These are phyloP conservation scores for Pezicula radicicola DNA, from an alignment of 2,329 filamentous ascomycete genomes.

Conservation along the genomic window DNA sequence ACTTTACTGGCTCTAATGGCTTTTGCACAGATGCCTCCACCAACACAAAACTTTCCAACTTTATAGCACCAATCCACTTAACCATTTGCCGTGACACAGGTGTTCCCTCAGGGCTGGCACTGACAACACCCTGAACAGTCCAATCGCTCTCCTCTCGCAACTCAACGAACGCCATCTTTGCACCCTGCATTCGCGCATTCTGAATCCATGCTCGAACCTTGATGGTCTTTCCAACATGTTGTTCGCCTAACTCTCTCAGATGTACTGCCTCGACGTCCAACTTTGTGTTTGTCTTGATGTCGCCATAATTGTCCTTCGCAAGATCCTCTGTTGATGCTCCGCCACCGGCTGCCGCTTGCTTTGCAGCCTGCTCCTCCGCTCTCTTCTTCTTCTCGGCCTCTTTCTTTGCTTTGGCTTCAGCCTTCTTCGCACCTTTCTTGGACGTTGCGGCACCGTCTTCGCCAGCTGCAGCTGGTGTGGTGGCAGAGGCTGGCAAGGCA, in stretches of 20 bases:
- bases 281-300: slow-evolving; percentile 55
- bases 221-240: slow-evolving; percentile 66
- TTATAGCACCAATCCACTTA: slow-evolving; percentile 78
- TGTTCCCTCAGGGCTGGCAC: slow-evolving; percentile 60
- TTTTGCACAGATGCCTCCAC: slow-evolving; percentile 80
- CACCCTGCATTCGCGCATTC: slow-evolving; percentile 83
- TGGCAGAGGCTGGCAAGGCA: slow-evolving; percentile 1
- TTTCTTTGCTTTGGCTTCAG: slow-evolving; percentile 81
- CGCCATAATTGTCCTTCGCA: slow-evolving; percentile 78
- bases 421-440: slow-evolving; percentile 83
- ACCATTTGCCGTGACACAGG: slow-evolving; percentile 83
- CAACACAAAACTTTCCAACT: slow-evolving; percentile 76
- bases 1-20: slow-evolving; percentile 85
- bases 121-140: slow-evolving; percentile 79
- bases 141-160: slow-evolving; percentile 72
- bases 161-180: slow-evolving; percentile 89
- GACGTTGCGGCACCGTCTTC: slow-evolving; percentile 36
- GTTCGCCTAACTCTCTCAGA: slow-evolving; percentile 62
- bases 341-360: slow-evolving; percentile 57
- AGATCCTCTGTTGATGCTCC: slow-evolving; percentile 61
- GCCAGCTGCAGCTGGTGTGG: not conserved
- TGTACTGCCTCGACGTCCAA: slow-evolving; percentile 52
- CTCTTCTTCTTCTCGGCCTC: slow-evolving; percentile 76
- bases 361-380: slow-evolving; percentile 70
- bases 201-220: slow-evolving; percentile 79